phyloP scores from a whole-genome alignment of 2,329 filamentous ascomycete genomes.

The Plenodomus tracheiphilus region DNA sequence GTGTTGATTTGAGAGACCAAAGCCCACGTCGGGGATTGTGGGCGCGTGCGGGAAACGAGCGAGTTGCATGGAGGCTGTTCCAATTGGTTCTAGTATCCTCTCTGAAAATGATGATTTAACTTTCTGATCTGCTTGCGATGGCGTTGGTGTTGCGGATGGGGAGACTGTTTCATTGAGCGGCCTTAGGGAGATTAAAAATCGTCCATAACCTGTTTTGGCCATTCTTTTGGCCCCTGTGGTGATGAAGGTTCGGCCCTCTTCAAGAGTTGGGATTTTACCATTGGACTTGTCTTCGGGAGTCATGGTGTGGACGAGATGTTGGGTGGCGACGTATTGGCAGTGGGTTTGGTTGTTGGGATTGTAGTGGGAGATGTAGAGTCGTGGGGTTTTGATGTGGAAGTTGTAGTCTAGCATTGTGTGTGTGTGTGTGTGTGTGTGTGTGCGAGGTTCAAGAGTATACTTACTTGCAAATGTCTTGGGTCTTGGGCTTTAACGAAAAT shows the following conservation, averaged over 20 bases:
- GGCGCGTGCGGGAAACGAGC: conserved; percentile 21
- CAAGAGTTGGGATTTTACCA: too few species aligned
- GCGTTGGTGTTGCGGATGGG: background rate
- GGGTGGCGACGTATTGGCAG: conserved; percentile 13
- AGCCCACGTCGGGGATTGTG: conserved; percentile 27
- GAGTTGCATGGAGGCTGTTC: conserved; percentile 28
- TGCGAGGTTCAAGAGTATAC: too few species aligned
- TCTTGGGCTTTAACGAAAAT: too few species aligned
- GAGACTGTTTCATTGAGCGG: background rate
- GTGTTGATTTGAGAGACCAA: conserved; percentile 10
- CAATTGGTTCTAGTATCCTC: conserved; percentile 9
- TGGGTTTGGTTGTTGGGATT: conserved; percentile 17
- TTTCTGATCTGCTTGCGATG: too few species aligned
- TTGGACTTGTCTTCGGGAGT: too few species aligned
- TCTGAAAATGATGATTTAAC: background rate
- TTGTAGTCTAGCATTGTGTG: conserved; percentile 54
- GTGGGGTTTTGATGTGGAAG: conserved; percentile 66
- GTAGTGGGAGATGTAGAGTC: conserved; percentile 23
- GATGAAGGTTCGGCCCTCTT: conserved; percentile 17
- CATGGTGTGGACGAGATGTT: too few species aligned
- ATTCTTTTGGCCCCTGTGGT: conserved; percentile 9
- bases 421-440: too few species aligned
- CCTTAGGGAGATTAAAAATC: conserved; percentile 31
- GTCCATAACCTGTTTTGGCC: conserved; percentile 32
- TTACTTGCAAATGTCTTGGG: too few species aligned